phyloP scores from a whole-genome alignment of 2,329 filamentous ascomycete species.

The Acrocalymma vagum region DNA sequence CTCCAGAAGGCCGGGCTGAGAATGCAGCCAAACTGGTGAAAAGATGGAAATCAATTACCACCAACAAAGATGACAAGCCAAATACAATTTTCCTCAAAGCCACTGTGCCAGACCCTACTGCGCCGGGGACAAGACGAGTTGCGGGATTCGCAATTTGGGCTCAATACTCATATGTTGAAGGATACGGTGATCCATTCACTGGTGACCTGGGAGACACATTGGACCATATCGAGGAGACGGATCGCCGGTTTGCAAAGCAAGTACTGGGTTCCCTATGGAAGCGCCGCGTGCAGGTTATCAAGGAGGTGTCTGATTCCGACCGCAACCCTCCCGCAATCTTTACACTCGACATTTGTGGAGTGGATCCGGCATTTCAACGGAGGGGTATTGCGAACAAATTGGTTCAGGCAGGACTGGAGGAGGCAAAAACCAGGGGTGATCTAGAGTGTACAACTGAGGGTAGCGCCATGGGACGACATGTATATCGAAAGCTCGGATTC shows the following conservation, averaged over 20 bases:
- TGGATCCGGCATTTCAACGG: constrained; percentile 63
- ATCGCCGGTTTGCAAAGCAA: constrained; percentile 59
- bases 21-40: constrained; percentile 50
- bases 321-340: constrained; percentile 56
- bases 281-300: constrained; percentile 49
- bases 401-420: constrained; percentile 42
- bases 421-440: constrained; percentile 42
- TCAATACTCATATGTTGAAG: constrained; percentile 60
- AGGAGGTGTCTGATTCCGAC: constrained; percentile 24
- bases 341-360: constrained; percentile 54
- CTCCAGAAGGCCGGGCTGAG: constrained; percentile 51
- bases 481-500: constrained; percentile 44
- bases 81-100: constrained; percentile 66
- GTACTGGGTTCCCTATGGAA: constrained; percentile 54
- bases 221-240: constrained; percentile 50
- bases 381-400: constrained; percentile 46
- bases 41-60: constrained; percentile 53
- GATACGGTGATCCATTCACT: constrained; percentile 54
- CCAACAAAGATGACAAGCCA: constrained; percentile 54
- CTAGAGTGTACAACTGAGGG: constrained; percentile 48
- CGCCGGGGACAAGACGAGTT: constrained; percentile 40
- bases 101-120: constrained; percentile 51
- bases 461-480: constrained; percentile 42
- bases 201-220: constrained; percentile 31
- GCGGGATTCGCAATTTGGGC: constrained; percentile 65